Base-by-base conservation (phyloP, 1,139 yeast species). In the Geotrichum bryndzae region DNA sequence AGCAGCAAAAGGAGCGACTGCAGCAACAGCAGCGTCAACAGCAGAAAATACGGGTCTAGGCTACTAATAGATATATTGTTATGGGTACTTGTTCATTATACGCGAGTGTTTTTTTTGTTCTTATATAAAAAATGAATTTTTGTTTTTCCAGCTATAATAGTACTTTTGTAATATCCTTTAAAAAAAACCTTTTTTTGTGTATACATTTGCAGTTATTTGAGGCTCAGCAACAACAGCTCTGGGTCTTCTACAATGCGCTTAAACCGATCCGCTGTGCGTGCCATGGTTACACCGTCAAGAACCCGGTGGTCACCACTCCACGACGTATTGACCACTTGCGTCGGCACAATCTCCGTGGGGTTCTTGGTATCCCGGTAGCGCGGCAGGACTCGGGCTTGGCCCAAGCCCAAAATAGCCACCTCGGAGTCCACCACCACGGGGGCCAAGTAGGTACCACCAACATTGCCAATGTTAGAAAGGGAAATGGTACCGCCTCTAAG, bases 401-500 rank as follows among this genome's bases (percentile, higher is more conserved):
- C 77, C 8, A 74, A 64, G 1, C 75, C 77, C 33, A 72, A 72
- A 64, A 74, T 74, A 18, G 75, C 75, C 15, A 73, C 75, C 61
- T 74, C 73, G 31, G 66, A 64, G 54, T 71, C 72, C 1, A 74
- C 76, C 62, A 86, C 84, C 70, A 86, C 86, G 64, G 91, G 91
- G 52, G 88, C 85, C 69, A 89, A 87, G 72, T 85, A 86, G 66
- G 87, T 81, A n/a, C 90, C 87, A 57, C 91, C 91, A 65, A 86
- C 85, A 60, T 85, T 87, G 69, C 91, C 91, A 73, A 90, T 90
- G 76, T 86, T 86, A 63, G 90, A 85, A 66, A 86, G 82, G 68
- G 90, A 85, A 75, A 86, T 86, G 56, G 90, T 85, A 68, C 90
- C 90, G 69, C 89, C 90, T 63, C 86, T 78, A 83, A 86, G 84